phyloP scores from a whole-genome alignment of 116 monocot species.

The Dioscorea cayenensis region DNA sequence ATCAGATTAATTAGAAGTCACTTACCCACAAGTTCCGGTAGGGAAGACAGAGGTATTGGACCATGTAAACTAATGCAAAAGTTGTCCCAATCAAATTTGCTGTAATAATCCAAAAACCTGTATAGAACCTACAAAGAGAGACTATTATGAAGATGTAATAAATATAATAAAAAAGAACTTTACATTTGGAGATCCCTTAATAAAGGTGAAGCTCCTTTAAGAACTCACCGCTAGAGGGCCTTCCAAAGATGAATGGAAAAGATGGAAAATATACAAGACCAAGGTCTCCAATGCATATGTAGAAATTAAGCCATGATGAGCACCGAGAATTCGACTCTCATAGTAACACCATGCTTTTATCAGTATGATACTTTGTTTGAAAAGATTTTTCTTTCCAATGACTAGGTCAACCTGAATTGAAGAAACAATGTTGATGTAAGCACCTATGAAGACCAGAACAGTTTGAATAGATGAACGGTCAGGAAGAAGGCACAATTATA shows the following conservation, averaged over 20 bases:
- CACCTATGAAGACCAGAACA: too few species aligned
- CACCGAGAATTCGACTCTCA: slow-evolving; percentile 74
- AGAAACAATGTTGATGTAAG: background rate
- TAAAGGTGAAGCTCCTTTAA: background rate
- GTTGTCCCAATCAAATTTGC: slow-evolving; percentile 75
- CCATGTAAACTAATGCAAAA: slow-evolving; percentile 50
- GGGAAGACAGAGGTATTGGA: slow-evolving; percentile 39
- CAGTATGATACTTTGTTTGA: slow-evolving; percentile 68
- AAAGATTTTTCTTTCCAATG: slow-evolving; percentile 61
- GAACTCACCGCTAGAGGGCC: slow-evolving; percentile 51
- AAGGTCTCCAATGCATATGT: slow-evolving; percentile 75
- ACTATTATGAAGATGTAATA: background rate
- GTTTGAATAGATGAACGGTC: too few species aligned
- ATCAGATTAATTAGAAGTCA: background rate
- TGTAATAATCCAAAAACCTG: slow-evolving; percentile 68
- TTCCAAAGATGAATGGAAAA: slow-evolving; percentile 47
- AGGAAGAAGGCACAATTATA: too few species aligned
- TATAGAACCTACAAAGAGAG: slow-evolving; percentile 43
- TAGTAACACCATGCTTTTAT: slow-evolving; percentile 83
- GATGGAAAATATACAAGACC: slow-evolving; percentile 62
- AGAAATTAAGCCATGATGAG: slow-evolving; percentile 68
- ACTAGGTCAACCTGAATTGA: slow-evolving; percentile 38
- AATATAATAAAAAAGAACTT: background rate
- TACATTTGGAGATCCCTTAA: background rate
- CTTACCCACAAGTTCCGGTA: slow-evolving; percentile 40